These are phyloP conservation scores for Aquilaria agallochum DNA, from an alignment of 441 rosid species.

Conservation along the genomic window DNA sequence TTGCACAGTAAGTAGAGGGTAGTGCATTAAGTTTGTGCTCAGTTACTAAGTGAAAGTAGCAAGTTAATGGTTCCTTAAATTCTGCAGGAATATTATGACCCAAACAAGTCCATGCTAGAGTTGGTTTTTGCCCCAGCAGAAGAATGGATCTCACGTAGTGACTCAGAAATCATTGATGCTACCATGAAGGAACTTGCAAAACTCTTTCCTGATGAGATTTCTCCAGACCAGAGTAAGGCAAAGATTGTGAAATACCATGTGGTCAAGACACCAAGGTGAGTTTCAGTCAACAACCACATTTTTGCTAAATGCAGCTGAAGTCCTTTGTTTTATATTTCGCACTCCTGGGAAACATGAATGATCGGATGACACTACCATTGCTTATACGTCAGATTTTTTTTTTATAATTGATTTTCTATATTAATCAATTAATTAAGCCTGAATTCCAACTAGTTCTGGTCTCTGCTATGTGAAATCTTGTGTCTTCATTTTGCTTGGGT, in stretches of 20 bases:
- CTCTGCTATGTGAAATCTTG: too few relatives aligned
- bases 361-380: too few relatives aligned
- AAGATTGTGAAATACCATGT: constrained; percentile 84
- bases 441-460: too few relatives aligned
- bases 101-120: constrained; percentile 92
- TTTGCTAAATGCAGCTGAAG: too few relatives aligned
- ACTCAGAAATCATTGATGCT: constrained; percentile 84
- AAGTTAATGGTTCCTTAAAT: constrained; percentile 1
- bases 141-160: constrained; percentile 81
- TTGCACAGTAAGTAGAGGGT: neutral
- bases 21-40: constrained; percentile 6
- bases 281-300: neutral
- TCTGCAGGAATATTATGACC: constrained; percentile 79
- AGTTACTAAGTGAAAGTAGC: neutral
- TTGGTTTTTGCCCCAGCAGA: constrained; percentile 95
- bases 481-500: too few relatives aligned
- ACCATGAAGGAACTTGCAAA: constrained; percentile 89
- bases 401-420: too few relatives aligned
- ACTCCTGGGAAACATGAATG: too few relatives aligned
- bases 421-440: too few relatives aligned
- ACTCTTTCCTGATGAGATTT: constrained; percentile 87
- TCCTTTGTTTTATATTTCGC: too few relatives aligned
- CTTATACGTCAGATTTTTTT: too few relatives aligned
- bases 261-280: constrained; percentile 90
- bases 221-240: constrained; percentile 90